phyloP scores from a whole-genome alignment of 352 stramenopile genomes.

The Pythium rishiriense region DNA sequence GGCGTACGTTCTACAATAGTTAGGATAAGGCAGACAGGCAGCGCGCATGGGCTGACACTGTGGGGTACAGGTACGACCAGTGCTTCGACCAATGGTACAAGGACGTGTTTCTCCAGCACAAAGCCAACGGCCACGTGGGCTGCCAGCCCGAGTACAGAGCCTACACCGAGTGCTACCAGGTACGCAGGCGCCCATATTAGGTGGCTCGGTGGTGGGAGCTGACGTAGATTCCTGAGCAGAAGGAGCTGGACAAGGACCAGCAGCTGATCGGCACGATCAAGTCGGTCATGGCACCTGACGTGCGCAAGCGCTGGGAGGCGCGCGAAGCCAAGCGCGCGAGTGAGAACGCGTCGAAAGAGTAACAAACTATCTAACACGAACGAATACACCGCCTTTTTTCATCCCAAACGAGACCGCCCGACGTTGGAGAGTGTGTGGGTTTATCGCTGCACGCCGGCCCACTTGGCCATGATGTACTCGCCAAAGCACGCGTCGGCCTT shows the following conservation, averaged over 20 bases:
- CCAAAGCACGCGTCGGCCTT: conserved; percentile 64
- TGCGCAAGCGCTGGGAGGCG: conserved; percentile 54
- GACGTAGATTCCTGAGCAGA: conserved; percentile 28
- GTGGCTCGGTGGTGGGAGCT: too few species aligned
- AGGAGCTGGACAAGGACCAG: conserved; percentile 63
- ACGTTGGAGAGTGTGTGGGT: neutral
- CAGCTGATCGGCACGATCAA: conserved; percentile 61
- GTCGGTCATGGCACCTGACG: conserved; percentile 61
- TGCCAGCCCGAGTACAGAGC: conserved; percentile 82
- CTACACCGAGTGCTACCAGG: conserved; percentile 74
- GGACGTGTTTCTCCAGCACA: conserved; percentile 81
- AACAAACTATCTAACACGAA: too few species aligned
- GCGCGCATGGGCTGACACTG: too few species aligned
- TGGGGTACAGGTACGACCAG: conserved; percentile 57
- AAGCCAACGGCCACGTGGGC: conserved; percentile 65
- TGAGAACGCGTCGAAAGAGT: neutral
- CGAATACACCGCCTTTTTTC: too few species aligned
- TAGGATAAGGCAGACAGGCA: too few species aligned
- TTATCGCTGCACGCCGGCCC: conserved; percentile 67
- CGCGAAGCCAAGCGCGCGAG: conserved; percentile 29
- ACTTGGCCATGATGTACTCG: conserved; percentile 85
- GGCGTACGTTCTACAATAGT: conserved; percentile 33
- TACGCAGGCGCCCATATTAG: conserved; percentile 16
- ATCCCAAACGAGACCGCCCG: neutral
- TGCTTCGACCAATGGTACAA: conserved; percentile 90